A percentile compares a stretch with the other conserved stretches of the same genome.
These are phyloP conservation scores for Bimuria novae-zelandiae DNA, from an alignment of 2,329 filamentous ascomycete species.

Conservation along the genomic window DNA sequence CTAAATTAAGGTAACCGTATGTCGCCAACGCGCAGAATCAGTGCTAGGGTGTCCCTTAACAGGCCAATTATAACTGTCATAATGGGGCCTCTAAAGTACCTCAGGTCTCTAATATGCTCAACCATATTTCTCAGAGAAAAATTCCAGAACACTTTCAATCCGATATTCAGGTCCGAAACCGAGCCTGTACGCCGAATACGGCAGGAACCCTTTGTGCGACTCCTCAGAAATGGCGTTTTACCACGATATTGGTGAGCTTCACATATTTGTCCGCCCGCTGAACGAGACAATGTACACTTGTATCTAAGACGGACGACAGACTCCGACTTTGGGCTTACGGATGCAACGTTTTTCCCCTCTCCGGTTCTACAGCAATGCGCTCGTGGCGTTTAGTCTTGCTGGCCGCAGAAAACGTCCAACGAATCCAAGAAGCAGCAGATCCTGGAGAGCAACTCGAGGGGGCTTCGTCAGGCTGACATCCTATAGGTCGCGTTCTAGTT, in stretches of 20 bases:
- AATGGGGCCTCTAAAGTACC: conserved; percentile 12
- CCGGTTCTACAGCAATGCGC: not conserved
- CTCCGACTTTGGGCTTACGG: conserved; percentile 9
- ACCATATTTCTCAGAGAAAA: not conserved
- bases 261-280: conserved; percentile 9
- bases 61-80: conserved; percentile 10
- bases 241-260: conserved; percentile 6
- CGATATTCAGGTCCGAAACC: not conserved
- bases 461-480: not conserved
- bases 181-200: conserved; percentile 20
- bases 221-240: conserved; percentile 5
- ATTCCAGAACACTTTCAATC: conserved; percentile 1
- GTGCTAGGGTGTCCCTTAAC: conserved; percentile 9
- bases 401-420: not conserved
- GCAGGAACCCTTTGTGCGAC: conserved; percentile 8
- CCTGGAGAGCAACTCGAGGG: too few relatives aligned
- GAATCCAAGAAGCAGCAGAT: not conserved
- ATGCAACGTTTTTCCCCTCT: not conserved
- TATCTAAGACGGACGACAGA: conserved; percentile 9
- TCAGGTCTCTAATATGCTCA: conserved; percentile 14
- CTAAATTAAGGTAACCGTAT: conserved; percentile 22
- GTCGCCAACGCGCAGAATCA: conserved; percentile 17
- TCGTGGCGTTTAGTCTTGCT: conserved; percentile 3
- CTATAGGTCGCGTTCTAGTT: not conserved
- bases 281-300: conserved; percentile 1